These are phyloP conservation scores for Tilletiaria anomala DNA, from an alignment of 1,284 basidiomycete genomes.

Conservation along the genomic window DNA sequence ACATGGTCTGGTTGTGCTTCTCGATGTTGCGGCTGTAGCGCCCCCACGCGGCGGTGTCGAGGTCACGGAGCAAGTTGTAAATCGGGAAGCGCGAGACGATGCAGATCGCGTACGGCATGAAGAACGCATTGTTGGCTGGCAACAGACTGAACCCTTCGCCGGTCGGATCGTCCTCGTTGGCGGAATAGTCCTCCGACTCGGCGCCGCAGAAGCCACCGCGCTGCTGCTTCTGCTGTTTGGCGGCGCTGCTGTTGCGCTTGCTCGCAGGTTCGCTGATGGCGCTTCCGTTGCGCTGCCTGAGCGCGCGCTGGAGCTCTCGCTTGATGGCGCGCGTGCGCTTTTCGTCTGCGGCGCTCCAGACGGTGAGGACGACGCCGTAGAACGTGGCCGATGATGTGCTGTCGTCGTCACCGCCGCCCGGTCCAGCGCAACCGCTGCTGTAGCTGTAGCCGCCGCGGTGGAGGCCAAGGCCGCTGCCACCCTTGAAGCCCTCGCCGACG, in stretches of 20 bases:
- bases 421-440: slow-evolving; percentile 2
- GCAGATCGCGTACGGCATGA: slow-evolving; percentile 36
- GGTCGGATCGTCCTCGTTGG: too few species aligned
- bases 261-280: too few species aligned
- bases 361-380: slow-evolving; percentile 24
- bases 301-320: slow-evolving; percentile 19
- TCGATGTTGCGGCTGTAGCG: slow-evolving; percentile 39
- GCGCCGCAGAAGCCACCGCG: background rate
- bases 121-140: slow-evolving; percentile 27
- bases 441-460: slow-evolving; percentile 40
- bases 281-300: background rate
- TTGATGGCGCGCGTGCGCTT: slow-evolving; percentile 21
- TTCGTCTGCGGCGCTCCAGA: slow-evolving; percentile 26
- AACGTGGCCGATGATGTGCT: slow-evolving; percentile 18
- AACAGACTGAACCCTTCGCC: slow-evolving; percentile 13
- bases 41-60: slow-evolving; percentile 39
- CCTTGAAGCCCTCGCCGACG: slow-evolving; percentile 43
- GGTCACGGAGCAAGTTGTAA: slow-evolving; percentile 37
- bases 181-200: slow-evolving; percentile 7
- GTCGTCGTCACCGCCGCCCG: slow-evolving; percentile 19
- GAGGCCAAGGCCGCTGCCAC: slow-evolving; percentile 63
- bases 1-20: slow-evolving; percentile 39
- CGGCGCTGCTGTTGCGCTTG: slow-evolving; percentile 6
- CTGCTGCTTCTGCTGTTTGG: slow-evolving; percentile 7
- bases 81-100: slow-evolving; percentile 34